Percentiles rank a stretch among this genome's conserved stretches.
Evolutionary conservation across 1,139 yeast genomes (phyloP).

Genomic region (Wickerhamiella pararugosa): DNA sequence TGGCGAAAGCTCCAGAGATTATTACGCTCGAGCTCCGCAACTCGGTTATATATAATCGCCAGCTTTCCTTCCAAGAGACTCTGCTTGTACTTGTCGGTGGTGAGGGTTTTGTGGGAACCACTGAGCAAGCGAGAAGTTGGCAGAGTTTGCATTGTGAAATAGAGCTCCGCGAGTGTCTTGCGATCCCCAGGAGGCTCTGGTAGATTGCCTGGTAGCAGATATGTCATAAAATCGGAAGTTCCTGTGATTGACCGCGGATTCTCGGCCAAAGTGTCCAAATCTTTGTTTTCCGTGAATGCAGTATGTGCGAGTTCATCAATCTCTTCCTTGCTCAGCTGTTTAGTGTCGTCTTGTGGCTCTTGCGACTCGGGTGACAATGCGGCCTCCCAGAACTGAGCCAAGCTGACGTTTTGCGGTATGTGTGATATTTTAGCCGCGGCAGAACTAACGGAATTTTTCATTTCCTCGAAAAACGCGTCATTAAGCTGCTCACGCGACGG

Average conservation of each 20-base stretch:
- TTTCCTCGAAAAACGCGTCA: neutral
- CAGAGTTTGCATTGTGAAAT: conserved; percentile 73
- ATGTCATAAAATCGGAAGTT: conserved; percentile 8
- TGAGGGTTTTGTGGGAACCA: conserved; percentile 69
- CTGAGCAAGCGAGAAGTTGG: conserved; percentile 74
- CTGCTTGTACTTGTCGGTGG: conserved; percentile 73
- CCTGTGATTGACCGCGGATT: neutral
- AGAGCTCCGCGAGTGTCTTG: conserved; percentile 63
- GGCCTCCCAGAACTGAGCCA: too few relatives aligned
- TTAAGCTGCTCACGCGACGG: conserved; percentile 6
- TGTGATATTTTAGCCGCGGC: too few relatives aligned
- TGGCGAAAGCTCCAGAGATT: conserved; percentile 89
- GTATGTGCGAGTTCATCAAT: neutral
- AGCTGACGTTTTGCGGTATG: too few relatives aligned
- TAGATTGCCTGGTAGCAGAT: conserved; percentile 24
- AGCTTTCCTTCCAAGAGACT: conserved; percentile 87
- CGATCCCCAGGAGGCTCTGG: conserved; percentile 24
- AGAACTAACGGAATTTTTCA: neutral
- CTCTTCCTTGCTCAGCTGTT: neutral
- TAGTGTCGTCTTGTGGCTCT: neutral
- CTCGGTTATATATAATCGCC: conserved; percentile 80
- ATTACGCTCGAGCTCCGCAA: conserved; percentile 77
- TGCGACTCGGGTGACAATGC: neutral
- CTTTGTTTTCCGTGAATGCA: neutral
- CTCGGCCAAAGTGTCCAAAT: neutral